Conservation (phyloP, 345 rosid species). For the Eucalyptus viminalis region DNA sequence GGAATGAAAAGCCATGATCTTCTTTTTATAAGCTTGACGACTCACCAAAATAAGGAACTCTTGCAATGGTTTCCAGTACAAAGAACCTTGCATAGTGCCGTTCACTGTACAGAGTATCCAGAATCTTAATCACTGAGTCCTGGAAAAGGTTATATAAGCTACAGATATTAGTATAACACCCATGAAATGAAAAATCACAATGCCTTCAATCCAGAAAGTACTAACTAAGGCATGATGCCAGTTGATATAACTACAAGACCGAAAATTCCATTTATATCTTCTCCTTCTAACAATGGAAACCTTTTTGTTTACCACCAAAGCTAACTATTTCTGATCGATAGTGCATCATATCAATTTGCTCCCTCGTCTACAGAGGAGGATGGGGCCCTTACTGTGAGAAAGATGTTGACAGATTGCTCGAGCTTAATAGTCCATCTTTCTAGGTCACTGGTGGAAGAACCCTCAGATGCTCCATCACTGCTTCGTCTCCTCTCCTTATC, state of each 20-base stretch:
- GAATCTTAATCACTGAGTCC: conserved; percentile 88
- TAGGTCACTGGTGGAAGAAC: conserved; percentile 17
- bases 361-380: background rate
- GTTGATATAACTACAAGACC: too few species aligned
- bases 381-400: conserved; percentile 44
- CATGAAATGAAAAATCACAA: background rate
- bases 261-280: background rate
- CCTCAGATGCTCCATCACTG: conserved; percentile 1
- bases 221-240: background rate
- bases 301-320: background rate
- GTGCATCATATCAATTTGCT: background rate
- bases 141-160: conserved; percentile 6
- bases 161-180: background rate
- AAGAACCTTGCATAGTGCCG: conserved; percentile 82
- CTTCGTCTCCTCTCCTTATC: conserved; percentile 2
- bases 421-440: conserved; percentile 57
- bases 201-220: background rate
- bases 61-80: conserved; percentile 91
- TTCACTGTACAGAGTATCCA: conserved; percentile 71
- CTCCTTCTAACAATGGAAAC: background rate
- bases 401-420: conserved; percentile 66
- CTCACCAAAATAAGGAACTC: conserved; percentile 97
- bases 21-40: background rate
- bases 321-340: background rate
- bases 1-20: background rate